These are phyloP conservation scores for Rhododendron ferrugineum DNA, from an alignment of 148 eudicot species.

Conservation along the genomic window DNA sequence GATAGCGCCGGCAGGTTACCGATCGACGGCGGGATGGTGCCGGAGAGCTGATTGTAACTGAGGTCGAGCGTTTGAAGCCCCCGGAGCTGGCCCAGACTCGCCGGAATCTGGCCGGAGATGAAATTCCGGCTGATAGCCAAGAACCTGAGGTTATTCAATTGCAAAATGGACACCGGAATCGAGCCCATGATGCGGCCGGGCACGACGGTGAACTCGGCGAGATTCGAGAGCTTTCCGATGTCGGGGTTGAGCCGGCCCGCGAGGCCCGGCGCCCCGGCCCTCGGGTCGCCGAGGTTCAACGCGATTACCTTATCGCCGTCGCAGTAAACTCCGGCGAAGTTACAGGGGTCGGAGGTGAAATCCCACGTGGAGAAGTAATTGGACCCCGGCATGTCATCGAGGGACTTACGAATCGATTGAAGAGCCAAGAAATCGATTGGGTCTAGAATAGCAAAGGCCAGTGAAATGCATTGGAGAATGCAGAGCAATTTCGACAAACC, in stretches of 20 bases:
- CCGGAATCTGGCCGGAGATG: constrained; percentile 62
- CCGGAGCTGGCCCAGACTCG: constrained; percentile 34
- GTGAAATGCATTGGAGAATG: constrained; percentile 5
- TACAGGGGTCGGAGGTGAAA: constrained; percentile 83
- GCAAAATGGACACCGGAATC: constrained; percentile 46
- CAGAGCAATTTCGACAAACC: neutral
- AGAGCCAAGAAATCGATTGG: constrained; percentile 76
- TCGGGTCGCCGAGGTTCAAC: constrained; percentile 73
- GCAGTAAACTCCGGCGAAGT: constrained; percentile 73
- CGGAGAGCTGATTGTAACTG: constrained; percentile 71
- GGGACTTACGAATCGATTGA: constrained; percentile 54
- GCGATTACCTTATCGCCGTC: constrained; percentile 51
- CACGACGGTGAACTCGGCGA: constrained; percentile 64
- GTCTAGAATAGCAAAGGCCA: constrained; percentile 39
- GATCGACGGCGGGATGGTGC: constrained; percentile 50
- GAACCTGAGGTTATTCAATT: constrained; percentile 48
- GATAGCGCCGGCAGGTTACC: constrained; percentile 46
- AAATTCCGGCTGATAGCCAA: constrained; percentile 61
- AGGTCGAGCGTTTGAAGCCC: constrained; percentile 57
- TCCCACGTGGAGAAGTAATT: constrained; percentile 72
- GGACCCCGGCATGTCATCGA: constrained; percentile 60
- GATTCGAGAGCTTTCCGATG: constrained; percentile 51
- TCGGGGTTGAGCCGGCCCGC: constrained; percentile 69
- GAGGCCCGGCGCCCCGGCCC: constrained; percentile 74
- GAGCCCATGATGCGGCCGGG: constrained; percentile 68